A percentile compares a stretch with the other conserved stretches of the same genome.
These are phyloP conservation scores for Gynostemma pentaphyllum DNA, from an alignment of 306 rosid species.

Conservation along the genomic window DNA sequence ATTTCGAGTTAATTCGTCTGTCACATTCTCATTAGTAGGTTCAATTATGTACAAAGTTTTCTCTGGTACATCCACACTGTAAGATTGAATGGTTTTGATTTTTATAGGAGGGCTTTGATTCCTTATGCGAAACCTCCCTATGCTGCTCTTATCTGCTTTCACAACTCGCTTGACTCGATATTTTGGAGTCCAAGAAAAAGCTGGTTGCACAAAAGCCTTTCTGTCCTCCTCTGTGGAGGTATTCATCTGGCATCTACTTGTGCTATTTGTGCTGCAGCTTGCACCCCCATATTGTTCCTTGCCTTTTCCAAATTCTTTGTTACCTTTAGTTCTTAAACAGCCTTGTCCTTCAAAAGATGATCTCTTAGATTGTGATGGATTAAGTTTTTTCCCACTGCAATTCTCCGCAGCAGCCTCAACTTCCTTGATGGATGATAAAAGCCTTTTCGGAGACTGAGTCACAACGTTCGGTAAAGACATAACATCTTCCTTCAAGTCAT, in stretches of 20 bases:
- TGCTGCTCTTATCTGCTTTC: background rate
- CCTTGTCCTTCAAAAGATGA: conserved; percentile 16
- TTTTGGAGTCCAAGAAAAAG: background rate
- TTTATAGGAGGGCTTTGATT: conserved; percentile 8
- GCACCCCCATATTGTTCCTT: conserved; percentile 5
- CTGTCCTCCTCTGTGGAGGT: background rate
- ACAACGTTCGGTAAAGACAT: conserved; percentile 14
- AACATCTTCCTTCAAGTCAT: conserved; percentile 4
- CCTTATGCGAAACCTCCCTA: background rate
- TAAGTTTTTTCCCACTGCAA: conserved; percentile 1
- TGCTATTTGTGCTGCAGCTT: conserved; percentile 6
- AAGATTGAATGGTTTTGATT: conserved; percentile 9
- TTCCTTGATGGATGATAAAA: conserved; percentile 22
- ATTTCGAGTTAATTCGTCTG: conserved; percentile 17
- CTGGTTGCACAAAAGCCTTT: background rate
- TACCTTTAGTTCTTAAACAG: conserved; percentile 5
- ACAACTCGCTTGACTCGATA: background rate
- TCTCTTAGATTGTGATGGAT: conserved; percentile 6
- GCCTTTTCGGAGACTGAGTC: conserved; percentile 24
- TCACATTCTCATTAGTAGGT: conserved; percentile 18
- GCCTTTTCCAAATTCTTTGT: conserved; percentile 14
- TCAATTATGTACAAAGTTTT: conserved; percentile 22
- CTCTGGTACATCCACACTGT: conserved; percentile 27
- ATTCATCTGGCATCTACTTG: background rate
- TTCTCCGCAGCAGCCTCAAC: conserved; percentile 21